Evolutionary conservation across 2,329 filamentous ascomycete species (phyloP), one percentile per base, ranked within the genome.

Genomic region (Talaromyces sp.): DNA sequence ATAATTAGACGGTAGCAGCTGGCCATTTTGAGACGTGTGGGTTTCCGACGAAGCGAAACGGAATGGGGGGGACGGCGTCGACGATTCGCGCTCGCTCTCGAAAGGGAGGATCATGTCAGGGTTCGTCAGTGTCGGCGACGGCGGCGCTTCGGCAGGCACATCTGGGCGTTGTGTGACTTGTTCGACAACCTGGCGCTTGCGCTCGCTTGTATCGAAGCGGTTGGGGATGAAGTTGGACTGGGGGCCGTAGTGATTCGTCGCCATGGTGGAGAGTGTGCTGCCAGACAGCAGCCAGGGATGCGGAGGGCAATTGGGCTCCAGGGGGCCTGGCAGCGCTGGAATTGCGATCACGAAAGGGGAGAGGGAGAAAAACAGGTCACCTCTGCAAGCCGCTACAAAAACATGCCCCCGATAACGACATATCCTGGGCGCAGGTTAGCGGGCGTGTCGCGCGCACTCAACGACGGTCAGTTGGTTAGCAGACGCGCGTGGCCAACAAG

Each of bases 101-200:
- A 88, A 87, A 63, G 93, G 93, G 58, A 97, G 80, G 69, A 97
- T 96, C 91, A 96, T 93, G 74, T 96, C 93, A 58, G 92, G 92
- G 75, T 96, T 96, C 60, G 92, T 96, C 70, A 97, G 80, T 2
- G 93, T 96, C 54, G 93, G 93, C 63, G 91, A 96, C 13, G 86
- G 86, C 65, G 89, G 87, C 51, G 70, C 54, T 42, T 64, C 62
- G 7, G 33, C 27, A 27, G 59, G 56, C 55, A 61, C 57, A 49
- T 63, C 61, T 7, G 33, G 51, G 47, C 54, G 61, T 27, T 60
- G 28, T 10, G 44, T 22, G 25, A 22, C 42, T n/a, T 44, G 27
- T 17, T 32, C 27, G 28, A 17, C 65, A 58, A 62, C 65, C 32
- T 60, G 64, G 27, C 65, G 56, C 17, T 62, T 62, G 32, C 44